A percentile compares a stretch with the other conserved stretches of the same genome.
These are phyloP conservation scores for Diplodia intermedia DNA, from an alignment of 2,329 filamentous ascomycete genomes.

Conservation along the genomic window DNA sequence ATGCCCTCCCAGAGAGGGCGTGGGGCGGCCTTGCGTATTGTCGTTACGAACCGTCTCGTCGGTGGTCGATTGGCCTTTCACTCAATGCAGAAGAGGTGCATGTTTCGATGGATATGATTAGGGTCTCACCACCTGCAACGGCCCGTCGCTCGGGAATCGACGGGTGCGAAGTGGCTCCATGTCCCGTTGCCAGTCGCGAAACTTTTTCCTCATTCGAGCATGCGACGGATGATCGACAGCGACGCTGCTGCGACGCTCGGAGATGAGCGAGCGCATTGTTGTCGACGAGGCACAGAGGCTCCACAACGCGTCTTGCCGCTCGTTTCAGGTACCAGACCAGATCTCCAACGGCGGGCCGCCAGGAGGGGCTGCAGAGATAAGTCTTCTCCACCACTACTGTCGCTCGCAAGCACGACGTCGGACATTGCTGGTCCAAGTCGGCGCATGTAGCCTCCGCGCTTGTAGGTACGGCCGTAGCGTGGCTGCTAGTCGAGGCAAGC, in stretches of 20 bases:
- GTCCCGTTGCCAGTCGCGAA: conserved; percentile 5
- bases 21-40: too few relatives aligned
- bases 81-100: not conserved
- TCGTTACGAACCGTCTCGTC: too few relatives aligned
- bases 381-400: not conserved
- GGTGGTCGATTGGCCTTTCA: too few relatives aligned
- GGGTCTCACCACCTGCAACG: not conserved
- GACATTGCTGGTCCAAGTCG: not conserved
- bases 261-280: not conserved
- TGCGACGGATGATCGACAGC: not conserved
- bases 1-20: too few relatives aligned
- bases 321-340: not conserved
- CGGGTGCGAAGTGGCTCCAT: too few relatives aligned
- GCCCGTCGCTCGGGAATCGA: not conserved
- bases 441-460: not conserved
- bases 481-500: not conserved
- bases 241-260: not conserved
- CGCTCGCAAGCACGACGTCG: not conserved
- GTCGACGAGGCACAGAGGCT: not conserved
- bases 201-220: conserved; percentile 3
- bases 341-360: not conserved
- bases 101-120: not conserved
- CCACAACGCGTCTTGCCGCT: not conserved
- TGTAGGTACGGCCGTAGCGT: conserved; percentile 21
- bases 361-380: not conserved